These are phyloP conservation scores for Ophiostoma ips DNA, from an alignment of 2,329 filamentous ascomycete species.

Conservation along the genomic window DNA sequence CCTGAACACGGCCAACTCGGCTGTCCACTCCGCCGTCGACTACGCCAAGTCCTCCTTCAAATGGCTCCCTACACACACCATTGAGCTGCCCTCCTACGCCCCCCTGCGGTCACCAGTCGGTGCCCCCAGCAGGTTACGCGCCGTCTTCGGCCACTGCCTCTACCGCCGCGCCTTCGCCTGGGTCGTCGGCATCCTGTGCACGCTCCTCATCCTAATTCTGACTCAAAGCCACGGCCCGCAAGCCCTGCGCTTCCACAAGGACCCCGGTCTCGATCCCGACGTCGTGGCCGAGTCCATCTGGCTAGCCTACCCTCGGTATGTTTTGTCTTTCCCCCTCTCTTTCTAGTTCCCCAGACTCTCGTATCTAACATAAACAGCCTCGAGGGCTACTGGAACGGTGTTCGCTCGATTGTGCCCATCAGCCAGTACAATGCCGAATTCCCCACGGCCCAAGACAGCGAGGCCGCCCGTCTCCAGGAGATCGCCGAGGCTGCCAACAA, in stretches of 20 bases:
- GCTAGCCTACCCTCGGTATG: constrained; percentile 31
- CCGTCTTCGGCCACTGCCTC: constrained; percentile 36
- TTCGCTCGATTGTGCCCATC: constrained; percentile 53
- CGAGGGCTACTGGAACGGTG: constrained; percentile 65
- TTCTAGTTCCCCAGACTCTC: no score
- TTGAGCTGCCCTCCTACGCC: constrained; percentile 9
- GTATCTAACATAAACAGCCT: constrained; percentile 38
- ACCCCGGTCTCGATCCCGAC: constrained; percentile 16
- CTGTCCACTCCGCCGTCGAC: constrained; percentile 11
- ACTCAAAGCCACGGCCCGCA: constrained; percentile 13
- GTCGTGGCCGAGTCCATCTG: constrained; percentile 19
- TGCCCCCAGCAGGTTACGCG: constrained; percentile 3
- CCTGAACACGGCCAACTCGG: constrained; percentile 10
- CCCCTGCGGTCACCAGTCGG: constrained; percentile 3
- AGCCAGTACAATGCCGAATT: constrained; percentile 60
- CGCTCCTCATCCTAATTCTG: constrained; percentile 15
- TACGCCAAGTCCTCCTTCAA: constrained; percentile 9
- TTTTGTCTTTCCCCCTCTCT: constrained; percentile 9
- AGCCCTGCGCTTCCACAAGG: constrained; percentile 12
- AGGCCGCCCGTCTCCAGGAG: constrained; percentile 5
- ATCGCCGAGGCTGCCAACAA: constrained; percentile 3
- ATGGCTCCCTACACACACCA: constrained; percentile 8
- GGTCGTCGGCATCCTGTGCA: constrained; percentile 23
- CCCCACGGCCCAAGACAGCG: constrained; percentile 30
- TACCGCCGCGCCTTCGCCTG: constrained; percentile 40